phyloP scores from a whole-genome alignment of 2,329 filamentous ascomycete species.

The Cephalotrichum gorgonifer region DNA sequence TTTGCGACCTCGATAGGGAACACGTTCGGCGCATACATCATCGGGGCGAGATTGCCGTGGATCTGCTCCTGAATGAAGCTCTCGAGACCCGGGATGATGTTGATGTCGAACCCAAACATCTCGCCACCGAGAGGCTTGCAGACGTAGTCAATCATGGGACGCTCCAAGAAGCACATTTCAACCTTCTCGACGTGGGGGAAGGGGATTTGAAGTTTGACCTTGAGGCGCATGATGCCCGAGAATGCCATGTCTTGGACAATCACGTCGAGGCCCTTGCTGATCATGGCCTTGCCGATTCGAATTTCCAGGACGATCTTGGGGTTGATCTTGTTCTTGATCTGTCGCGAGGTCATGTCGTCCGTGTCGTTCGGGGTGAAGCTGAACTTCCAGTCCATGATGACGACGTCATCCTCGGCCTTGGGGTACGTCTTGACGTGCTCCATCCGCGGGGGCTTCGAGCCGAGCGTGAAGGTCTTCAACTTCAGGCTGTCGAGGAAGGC shows the following conservation, averaged over 20 bases:
- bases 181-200: conserved; percentile 93
- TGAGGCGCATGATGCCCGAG: conserved; percentile 89
- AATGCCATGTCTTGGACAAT: conserved; percentile 98
- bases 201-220: conserved; percentile 91
- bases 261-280: conserved; percentile 93
- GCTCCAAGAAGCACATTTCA: conserved; percentile 88
- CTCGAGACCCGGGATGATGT: conserved; percentile 93
- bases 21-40: conserved; percentile 97
- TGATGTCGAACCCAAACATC: conserved; percentile 94
- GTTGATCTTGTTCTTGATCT: conserved; percentile 92
- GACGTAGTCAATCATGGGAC: conserved; percentile 87
- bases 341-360: conserved; percentile 79
- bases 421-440: conserved; percentile 98
- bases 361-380: conserved; percentile 96
- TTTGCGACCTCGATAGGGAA: conserved; percentile 98
- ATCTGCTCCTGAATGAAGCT: conserved; percentile 93
- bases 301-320: conserved; percentile 95
- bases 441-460: conserved; percentile 88
- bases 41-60: conserved; percentile 83
- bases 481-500: conserved; percentile 88
- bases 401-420: conserved; percentile 86
- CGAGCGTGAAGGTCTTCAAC: conserved; percentile 86
- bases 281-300: conserved; percentile 86
- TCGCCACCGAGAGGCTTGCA: conserved; percentile 97
- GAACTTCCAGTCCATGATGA: conserved; percentile 99